phyloP scores from a whole-genome alignment of 306 rosid species.

The Dalbergia cultrata region DNA sequence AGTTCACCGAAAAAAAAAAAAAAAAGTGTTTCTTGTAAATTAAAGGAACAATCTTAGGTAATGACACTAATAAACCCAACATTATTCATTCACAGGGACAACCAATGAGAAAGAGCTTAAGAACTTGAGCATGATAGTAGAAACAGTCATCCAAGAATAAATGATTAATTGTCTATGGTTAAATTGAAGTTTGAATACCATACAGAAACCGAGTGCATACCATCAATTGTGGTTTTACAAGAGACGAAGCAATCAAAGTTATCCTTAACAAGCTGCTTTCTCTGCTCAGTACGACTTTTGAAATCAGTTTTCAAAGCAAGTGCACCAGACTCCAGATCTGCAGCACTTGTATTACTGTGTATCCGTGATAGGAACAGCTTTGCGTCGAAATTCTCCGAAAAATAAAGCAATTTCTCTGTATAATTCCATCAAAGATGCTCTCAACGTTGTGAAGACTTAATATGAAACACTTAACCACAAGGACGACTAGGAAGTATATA shows the following conservation, averaged over 20 bases:
- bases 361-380: slow-evolving; percentile 89
- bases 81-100: slow-evolving; percentile 28
- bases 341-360: slow-evolving; percentile 80
- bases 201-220: slow-evolving; percentile 58
- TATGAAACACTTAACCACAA: slow-evolving; percentile 31
- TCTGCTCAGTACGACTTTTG: slow-evolving; percentile 89
- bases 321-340: slow-evolving; percentile 93
- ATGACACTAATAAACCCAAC: slow-evolving; percentile 5
- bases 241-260: slow-evolving; percentile 99
- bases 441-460: slow-evolving; percentile 44
- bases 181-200: slow-evolving; percentile 33
- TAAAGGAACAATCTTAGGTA: slow-evolving; percentile 22
- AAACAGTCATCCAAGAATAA: slow-evolving; percentile 23
- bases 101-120: slow-evolving; percentile 13
- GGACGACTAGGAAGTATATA: not conserved
- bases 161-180: slow-evolving; percentile 32
- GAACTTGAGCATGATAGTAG: slow-evolving; percentile 33
- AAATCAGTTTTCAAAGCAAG: slow-evolving; percentile 88
- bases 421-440: slow-evolving; percentile 47
- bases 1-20: not conserved
- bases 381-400: slow-evolving; percentile 92
- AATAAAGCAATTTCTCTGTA: slow-evolving; percentile 90
- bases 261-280: slow-evolving; percentile 96
- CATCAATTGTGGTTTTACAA: slow-evolving; percentile 98
- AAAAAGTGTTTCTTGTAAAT: slow-evolving; percentile 45